phyloP scores from a whole-genome alignment of 140 eudicot genomes.

The Ambrosia hybrid region DNA sequence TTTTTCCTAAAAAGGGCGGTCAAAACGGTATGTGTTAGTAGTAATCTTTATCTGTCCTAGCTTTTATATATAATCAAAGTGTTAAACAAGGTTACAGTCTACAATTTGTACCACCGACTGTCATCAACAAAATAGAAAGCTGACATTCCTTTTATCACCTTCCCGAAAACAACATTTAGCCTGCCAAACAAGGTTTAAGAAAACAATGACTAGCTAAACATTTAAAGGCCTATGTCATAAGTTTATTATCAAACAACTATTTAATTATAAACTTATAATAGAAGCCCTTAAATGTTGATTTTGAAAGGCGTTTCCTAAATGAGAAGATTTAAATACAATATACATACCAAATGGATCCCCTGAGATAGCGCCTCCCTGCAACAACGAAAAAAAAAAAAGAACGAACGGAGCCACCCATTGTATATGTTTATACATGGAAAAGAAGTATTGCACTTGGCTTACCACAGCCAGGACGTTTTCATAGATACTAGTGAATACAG shows the following conservation, averaged over 20 bases:
- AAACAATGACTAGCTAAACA: not conserved
- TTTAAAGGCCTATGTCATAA: no score
- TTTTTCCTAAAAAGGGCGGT: not conserved
- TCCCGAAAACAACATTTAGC: conserved; percentile 69
- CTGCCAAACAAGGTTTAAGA: conserved; percentile 33
- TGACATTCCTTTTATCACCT: conserved; percentile 63
- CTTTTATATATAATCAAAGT: no score
- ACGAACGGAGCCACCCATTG: no score
- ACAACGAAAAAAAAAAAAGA: no score
- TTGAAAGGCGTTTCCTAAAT: not conserved
- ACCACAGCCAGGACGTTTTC: not conserved
- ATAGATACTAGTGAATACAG: not conserved
- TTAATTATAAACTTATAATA: no score
- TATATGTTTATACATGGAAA: no score
- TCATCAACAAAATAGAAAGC: conserved; percentile 62
- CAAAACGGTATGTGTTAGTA: no score
- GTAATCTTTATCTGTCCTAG: no score
- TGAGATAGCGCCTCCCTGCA: no score
- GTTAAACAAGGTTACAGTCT: no score
- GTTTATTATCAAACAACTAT: not conserved
- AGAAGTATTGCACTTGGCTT: not conserved
- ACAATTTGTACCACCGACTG: conserved; percentile 35
- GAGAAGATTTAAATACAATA: no score
- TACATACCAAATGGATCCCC: no score
- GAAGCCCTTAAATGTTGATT: not conserved